Evolutionary conservation across 129 eudicot genomes (phyloP).

Genomic region (Calendula officinalis): DNA sequence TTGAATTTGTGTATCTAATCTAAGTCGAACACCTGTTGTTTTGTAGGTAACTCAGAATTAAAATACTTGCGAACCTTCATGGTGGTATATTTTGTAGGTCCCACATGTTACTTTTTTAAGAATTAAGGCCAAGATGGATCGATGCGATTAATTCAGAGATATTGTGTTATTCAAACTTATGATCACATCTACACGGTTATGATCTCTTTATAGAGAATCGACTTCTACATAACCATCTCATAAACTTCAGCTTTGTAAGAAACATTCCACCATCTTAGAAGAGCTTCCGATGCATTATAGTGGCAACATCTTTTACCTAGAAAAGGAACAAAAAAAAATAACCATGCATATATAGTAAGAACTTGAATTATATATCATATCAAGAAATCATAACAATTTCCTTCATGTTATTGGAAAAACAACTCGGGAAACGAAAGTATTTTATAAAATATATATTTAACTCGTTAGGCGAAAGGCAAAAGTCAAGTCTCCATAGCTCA

Average conservation of each 20-base stretch:
- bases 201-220: slow-evolving; percentile 11
- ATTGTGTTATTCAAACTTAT: slow-evolving; percentile 28
- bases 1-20: too few species aligned
- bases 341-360: slow-evolving; percentile 36
- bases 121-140: not conserved
- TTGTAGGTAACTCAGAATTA: too few species aligned
- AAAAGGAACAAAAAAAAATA: slow-evolving; percentile 47
- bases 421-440: slow-evolving; percentile 23
- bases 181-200: slow-evolving; percentile 34
- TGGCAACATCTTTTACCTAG: slow-evolving; percentile 95
- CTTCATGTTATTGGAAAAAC: slow-evolving; percentile 37
- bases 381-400: slow-evolving; percentile 28
- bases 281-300: slow-evolving; percentile 92
- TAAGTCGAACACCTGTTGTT: too few species aligned
- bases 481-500: slow-evolving; percentile 95
- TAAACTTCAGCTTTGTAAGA: slow-evolving; percentile 40
- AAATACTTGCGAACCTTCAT: too few species aligned
- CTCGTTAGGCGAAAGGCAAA: slow-evolving; percentile 63
- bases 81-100: too few species aligned
- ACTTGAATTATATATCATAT: slow-evolving; percentile 27
- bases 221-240: slow-evolving; percentile 32
- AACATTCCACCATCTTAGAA: slow-evolving; percentile 40
- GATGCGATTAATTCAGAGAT: not conserved
- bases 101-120: not conserved
- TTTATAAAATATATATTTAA: slow-evolving; percentile 32